These are phyloP conservation scores for Talaromyces trachyspermus DNA, from an alignment of 495 filamentous ascomycete species.

Conservation along the genomic window DNA sequence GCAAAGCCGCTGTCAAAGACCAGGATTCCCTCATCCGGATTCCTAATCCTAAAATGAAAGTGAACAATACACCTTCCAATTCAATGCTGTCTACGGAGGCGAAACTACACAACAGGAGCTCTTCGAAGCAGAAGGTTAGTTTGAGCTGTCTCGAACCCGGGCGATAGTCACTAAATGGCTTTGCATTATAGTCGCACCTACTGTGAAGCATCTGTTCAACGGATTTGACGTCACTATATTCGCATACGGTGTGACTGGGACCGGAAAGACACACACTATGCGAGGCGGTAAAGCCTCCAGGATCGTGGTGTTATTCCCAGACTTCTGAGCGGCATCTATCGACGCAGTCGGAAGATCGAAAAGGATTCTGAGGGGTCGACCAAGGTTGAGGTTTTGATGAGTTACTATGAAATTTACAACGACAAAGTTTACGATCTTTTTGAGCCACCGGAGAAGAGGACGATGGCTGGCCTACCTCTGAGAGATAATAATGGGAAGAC, in stretches of 20 bases:
- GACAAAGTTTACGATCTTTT: slow-evolving; percentile 93
- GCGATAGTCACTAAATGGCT: neutral
- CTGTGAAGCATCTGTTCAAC: slow-evolving; percentile 86
- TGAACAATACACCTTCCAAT: slow-evolving; percentile 89
- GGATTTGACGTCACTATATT: slow-evolving; percentile 93
- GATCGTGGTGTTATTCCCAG: slow-evolving; percentile 90
- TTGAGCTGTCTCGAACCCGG: neutral
- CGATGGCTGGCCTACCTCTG: slow-evolving; percentile 73
- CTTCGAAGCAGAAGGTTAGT: slow-evolving; percentile 76
- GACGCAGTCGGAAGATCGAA: slow-evolving; percentile 75
- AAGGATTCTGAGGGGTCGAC: slow-evolving; percentile 75
- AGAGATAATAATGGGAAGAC: slow-evolving; percentile 88
- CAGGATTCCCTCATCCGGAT: slow-evolving; percentile 72
- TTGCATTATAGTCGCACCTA: slow-evolving; percentile 52
- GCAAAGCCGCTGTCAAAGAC: slow-evolving; percentile 44
- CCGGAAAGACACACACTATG: slow-evolving; percentile 98
- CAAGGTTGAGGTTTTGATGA: slow-evolving; percentile 68
- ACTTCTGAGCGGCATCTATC: slow-evolving; percentile 79
- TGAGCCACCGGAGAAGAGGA: slow-evolving; percentile 83
- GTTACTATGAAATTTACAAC: slow-evolving; percentile 99
- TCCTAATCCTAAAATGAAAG: slow-evolving; percentile 88
- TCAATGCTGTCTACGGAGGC: slow-evolving; percentile 86
- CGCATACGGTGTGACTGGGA: slow-evolving; percentile 92
- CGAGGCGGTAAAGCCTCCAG: slow-evolving; percentile 81
- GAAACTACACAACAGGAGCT: slow-evolving; percentile 73